These are phyloP conservation scores for Penicilliopsis zonata DNA, from an alignment of 495 filamentous ascomycete genomes.

Conservation along the genomic window DNA sequence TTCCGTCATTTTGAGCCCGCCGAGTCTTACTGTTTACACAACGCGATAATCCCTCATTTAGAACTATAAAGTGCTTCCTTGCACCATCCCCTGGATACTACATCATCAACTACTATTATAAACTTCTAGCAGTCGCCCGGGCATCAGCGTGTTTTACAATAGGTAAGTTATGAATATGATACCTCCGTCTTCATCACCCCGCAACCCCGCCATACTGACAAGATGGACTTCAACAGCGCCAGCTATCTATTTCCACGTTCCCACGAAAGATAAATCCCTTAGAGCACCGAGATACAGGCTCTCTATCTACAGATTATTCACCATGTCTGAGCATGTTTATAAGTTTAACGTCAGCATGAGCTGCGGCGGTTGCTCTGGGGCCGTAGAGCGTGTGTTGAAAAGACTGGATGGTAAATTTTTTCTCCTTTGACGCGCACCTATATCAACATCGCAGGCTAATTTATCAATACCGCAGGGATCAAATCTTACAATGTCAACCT, in stretches of 20 bases:
- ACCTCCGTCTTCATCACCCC: too few species aligned
- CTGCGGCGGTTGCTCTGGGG: constrained; percentile 59
- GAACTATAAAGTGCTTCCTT: too few species aligned
- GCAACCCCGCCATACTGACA: too few species aligned
- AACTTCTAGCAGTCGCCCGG: too few species aligned
- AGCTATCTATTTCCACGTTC: too few species aligned
- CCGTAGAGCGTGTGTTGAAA: constrained; percentile 85
- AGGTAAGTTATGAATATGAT: too few species aligned
- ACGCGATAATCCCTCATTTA: constrained; percentile 1
- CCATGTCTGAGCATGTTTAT: constrained; percentile 54
- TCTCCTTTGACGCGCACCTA: constrained; percentile 1
- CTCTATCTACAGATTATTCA: constrained; percentile 6
- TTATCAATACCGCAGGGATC: constrained; percentile 46
- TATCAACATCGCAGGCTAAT: constrained; percentile 1
- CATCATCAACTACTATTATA: too few species aligned
- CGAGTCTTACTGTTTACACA: not conserved
- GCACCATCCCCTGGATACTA: too few species aligned
- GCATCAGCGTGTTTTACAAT: too few species aligned
- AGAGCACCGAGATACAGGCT: too few species aligned
- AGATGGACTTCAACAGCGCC: too few species aligned
- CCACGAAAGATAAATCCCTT: too few species aligned
- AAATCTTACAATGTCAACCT: constrained; percentile 79
- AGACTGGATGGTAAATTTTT: constrained; percentile 66
- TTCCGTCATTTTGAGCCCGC: constrained; percentile 1
- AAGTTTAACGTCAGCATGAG: constrained; percentile 60